Evolutionary conservation across 1,284 basidiomycete species (phyloP).

Genomic region (Apiotrichum brassicae): DNA sequence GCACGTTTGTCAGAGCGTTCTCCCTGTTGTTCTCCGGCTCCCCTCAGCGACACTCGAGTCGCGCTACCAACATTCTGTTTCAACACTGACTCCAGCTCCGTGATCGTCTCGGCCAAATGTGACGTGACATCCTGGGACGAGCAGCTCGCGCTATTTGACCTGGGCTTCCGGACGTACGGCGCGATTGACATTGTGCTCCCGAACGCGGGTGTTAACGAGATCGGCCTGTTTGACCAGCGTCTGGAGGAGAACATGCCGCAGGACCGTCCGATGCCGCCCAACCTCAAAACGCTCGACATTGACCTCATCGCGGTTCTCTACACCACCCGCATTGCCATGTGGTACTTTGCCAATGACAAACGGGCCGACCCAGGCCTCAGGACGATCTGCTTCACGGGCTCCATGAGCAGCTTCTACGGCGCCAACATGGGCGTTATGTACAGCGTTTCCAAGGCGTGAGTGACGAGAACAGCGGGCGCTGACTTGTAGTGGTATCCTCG

Average conservation of each 20-base stretch:
- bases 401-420: conserved; percentile 1
- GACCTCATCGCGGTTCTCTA: conserved; percentile 5
- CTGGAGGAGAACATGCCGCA: not conserved
- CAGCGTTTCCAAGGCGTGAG: conserved; percentile 2
- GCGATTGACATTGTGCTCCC: conserved; percentile 7
- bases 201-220: conserved; percentile 3
- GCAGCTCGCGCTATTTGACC: conserved; percentile 2
- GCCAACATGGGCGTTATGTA: not conserved
- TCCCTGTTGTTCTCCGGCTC: too few relatives aligned
- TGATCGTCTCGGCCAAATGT: conserved; percentile 18
- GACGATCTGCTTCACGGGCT: not conserved
- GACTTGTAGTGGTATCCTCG: not conserved
- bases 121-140: conserved; percentile 4
- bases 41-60: too few relatives aligned
- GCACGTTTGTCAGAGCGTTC: not conserved
- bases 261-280: not conserved
- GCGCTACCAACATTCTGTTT: too few relatives aligned
- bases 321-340: conserved; percentile 2
- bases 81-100: conserved; percentile 1
- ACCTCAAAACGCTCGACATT: conserved; percentile 2
- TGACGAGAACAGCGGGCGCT: not conserved
- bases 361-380: not conserved
- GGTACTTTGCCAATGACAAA: conserved; percentile 2
- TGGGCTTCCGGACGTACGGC: conserved; percentile 2
- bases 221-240: conserved; percentile 10